A percentile compares a stretch with the other conserved stretches of the same genome.
Evolutionary conservation across 179 eudicot species (phyloP).

Genomic region (Kewa caespitosa): DNA sequence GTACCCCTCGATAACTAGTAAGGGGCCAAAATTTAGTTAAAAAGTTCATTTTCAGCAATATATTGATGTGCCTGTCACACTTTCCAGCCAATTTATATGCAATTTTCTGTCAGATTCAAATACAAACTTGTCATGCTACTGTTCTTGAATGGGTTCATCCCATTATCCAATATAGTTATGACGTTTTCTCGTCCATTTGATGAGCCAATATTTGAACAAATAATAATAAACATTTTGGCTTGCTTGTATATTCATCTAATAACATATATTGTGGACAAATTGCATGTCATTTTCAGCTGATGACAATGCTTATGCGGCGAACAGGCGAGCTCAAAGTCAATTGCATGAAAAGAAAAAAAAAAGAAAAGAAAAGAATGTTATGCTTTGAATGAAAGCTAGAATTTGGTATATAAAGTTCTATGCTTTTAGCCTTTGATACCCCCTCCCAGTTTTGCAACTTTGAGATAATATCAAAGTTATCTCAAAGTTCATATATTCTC

Average conservation of each 20-base stretch:
- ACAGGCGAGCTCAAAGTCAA: conserved; percentile 12
- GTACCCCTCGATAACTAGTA: background rate
- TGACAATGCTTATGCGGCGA: conserved; percentile 27
- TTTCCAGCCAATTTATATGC: background rate
- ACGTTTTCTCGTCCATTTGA: conserved; percentile 21
- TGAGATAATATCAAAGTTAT: conserved; percentile 12
- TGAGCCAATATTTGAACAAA: conserved; percentile 23
- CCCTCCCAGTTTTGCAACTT: conserved; percentile 22
- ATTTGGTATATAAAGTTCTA: background rate
- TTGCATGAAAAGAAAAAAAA: background rate
- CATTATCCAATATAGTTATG: background rate
- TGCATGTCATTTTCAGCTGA: conserved; percentile 19
- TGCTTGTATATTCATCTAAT: background rate
- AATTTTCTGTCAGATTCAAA: conserved; percentile 6
- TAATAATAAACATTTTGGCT: too few species aligned
- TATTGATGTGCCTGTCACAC: background rate
- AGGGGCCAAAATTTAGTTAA: background rate
- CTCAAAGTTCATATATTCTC: conserved; percentile 2
- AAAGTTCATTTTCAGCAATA: background rate
- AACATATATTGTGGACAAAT: background rate
- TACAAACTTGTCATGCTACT: background rate
- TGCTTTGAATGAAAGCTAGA: background rate
- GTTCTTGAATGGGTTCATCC: conserved; percentile 1
- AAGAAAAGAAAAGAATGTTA: background rate
- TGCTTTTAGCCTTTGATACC: background rate